Percentiles rank a stretch among this genome's conserved stretches.
Evolutionary conservation across 192 early-diverging fungal species (phyloP).

Genomic region (Chytriomyces sp.): DNA sequence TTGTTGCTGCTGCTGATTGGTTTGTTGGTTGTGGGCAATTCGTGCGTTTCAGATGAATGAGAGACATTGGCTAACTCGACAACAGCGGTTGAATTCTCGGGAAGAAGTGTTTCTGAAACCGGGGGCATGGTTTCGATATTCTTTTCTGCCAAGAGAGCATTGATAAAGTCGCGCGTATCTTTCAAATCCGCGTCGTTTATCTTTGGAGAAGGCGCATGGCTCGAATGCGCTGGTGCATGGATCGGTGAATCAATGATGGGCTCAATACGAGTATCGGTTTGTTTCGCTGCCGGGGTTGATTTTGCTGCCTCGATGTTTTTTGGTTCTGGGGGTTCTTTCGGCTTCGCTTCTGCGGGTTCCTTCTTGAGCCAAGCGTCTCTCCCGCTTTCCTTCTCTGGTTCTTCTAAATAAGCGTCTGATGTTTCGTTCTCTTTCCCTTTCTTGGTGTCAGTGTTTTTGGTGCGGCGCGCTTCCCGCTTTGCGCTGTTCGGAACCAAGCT

Average conservation of each 20-base stretch:
- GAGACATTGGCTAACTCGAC: not conserved
- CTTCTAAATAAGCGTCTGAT: not conserved
- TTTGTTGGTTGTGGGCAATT: not conserved
- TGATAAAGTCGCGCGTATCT: constrained; percentile 17
- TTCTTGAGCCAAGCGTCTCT: constrained; percentile 8
- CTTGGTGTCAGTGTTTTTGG: not conserved
- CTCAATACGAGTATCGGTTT: not conserved
- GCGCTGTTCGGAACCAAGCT: not conserved
- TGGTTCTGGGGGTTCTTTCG: not conserved
- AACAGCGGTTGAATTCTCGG: not conserved
- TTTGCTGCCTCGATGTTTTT: not conserved
- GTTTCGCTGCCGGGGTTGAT: not conserved
- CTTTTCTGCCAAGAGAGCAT: not conserved
- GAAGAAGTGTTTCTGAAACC: not conserved
- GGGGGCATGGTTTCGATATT: not conserved
- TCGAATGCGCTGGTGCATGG: not conserved
- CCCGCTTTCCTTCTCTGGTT: not conserved
- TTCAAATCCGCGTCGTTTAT: constrained; percentile 12
- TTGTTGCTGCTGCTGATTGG: not conserved
- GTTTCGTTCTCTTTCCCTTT: not conserved
- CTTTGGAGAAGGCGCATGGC: not conserved
- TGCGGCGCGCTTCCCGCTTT: not conserved
- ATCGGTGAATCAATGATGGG: not conserved
- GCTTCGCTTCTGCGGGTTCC: not conserved
- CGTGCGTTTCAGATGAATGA: not conserved